These are phyloP conservation scores for Fusarium anthophilum DNA, from an alignment of 2,329 filamentous ascomycete genomes.

Conservation along the genomic window DNA sequence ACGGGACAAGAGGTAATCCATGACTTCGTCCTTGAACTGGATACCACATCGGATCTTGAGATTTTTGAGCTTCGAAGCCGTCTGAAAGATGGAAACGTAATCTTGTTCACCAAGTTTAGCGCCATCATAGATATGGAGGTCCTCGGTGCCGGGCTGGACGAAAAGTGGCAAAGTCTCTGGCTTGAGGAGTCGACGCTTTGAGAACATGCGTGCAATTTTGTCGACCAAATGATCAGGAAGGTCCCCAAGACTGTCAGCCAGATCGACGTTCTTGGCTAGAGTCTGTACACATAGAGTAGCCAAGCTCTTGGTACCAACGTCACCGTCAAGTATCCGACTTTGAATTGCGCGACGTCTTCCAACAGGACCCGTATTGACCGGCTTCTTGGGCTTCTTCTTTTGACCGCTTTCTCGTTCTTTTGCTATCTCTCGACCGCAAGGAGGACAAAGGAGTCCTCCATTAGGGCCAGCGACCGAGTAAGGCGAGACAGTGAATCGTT, in stretches of 20 bases:
- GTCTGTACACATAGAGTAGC: conserved; percentile 71
- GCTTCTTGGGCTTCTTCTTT: conserved; percentile 59
- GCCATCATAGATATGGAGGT: conserved; percentile 66
- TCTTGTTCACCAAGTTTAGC: conserved; percentile 77
- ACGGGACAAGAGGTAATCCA: conserved; percentile 82
- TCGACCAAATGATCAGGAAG: conserved; percentile 65
- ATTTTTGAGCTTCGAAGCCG: conserved; percentile 72
- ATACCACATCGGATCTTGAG: conserved; percentile 86
- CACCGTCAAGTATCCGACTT: conserved; percentile 85
- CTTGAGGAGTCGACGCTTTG: conserved; percentile 67
- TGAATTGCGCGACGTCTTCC: conserved; percentile 78
- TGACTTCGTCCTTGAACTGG: conserved; percentile 86
- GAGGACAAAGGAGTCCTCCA: conserved; percentile 85
- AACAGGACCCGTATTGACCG: conserved; percentile 60
- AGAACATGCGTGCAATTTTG: conserved; percentile 67
- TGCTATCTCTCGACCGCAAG: conserved; percentile 79
- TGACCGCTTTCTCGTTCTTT: conserved; percentile 63
- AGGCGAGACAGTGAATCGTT: conserved; percentile 91
- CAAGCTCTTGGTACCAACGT: conserved; percentile 73
- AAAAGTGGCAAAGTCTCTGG: conserved; percentile 66
- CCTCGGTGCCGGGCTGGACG: conserved; percentile 60
- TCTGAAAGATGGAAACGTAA: conserved; percentile 81
- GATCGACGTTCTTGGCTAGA: conserved; percentile 68
- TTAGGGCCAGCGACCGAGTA: conserved; percentile 84
- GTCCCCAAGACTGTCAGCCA: conserved; percentile 70